phyloP scores from a whole-genome alignment of 2,329 filamentous ascomycete genomes.

The Monosporascus cannonballus region DNA sequence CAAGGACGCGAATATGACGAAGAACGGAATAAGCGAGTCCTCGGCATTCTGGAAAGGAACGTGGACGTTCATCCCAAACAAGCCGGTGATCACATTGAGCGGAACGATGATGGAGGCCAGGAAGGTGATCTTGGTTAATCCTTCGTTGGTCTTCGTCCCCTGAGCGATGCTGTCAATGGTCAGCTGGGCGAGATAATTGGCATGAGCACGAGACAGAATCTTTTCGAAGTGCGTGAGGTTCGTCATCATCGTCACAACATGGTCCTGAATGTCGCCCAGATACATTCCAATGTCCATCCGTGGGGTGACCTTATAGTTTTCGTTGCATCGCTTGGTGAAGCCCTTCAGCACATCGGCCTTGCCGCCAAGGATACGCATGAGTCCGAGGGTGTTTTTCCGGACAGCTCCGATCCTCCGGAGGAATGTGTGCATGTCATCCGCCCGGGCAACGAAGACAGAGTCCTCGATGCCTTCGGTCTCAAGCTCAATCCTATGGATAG shows the following conservation, averaged over 20 bases:
- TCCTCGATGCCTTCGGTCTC: conserved; percentile 94
- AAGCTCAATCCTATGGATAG: conserved; percentile 78
- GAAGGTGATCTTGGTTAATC: conserved; percentile 91
- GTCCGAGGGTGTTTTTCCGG: conserved; percentile 88
- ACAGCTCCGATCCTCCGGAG: conserved; percentile 82
- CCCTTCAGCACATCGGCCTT: conserved; percentile 98
- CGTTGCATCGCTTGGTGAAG: conserved; percentile 98
- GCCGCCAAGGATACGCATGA: conserved; percentile 87
- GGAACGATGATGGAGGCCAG: conserved; percentile 94
- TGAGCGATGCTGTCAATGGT: conserved; percentile 86
- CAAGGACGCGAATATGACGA: conserved; percentile 53
- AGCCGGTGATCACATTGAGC: conserved; percentile 82
- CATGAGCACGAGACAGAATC: conserved; percentile 89
- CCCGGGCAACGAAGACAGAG: conserved; percentile 84
- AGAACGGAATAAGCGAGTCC: conserved; percentile 47
- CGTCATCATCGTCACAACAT: conserved; percentile 98
- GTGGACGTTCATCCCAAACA: conserved; percentile 82
- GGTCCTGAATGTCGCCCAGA: conserved; percentile 94
- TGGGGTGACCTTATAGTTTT: conserved; percentile 91
- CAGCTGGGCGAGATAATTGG: conserved; percentile 92
- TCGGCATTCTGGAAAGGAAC: conserved; percentile 55
- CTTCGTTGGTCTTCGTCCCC: conserved; percentile 81
- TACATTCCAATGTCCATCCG: conserved; percentile 96
- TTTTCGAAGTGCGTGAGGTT: conserved; percentile 96
- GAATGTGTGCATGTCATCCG: conserved; percentile 83